A percentile compares a stretch with the other conserved stretches of the same genome.
Conservation (phyloP, 495 filamentous ascomycete species). For the Jackrogersella multiformis region DNA sequence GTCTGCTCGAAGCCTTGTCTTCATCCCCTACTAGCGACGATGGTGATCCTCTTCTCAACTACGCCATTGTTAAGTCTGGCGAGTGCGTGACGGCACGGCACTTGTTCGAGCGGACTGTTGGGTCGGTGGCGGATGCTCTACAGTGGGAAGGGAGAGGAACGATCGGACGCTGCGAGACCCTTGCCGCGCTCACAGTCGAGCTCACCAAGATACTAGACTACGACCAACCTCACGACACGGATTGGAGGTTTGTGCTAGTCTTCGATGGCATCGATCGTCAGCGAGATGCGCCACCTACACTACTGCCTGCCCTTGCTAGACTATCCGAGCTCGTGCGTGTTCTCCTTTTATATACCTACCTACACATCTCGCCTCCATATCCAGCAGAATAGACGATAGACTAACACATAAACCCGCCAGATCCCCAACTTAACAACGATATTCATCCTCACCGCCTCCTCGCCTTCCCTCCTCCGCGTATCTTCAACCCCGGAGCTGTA, state of each 20-base stretch:
- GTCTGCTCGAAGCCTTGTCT: slow-evolving; percentile 59
- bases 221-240: slow-evolving; percentile 43
- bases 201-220: slow-evolving; percentile 67
- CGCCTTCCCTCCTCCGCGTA: slow-evolving; percentile 74
- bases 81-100: slow-evolving; percentile 94
- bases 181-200: slow-evolving; percentile 76
- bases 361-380: not conserved
- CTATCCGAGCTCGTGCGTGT: slow-evolving; percentile 77
- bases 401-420: slow-evolving; percentile 57
- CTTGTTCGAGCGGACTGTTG: slow-evolving; percentile 74
- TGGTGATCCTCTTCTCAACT: slow-evolving; percentile 52
- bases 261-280: slow-evolving; percentile 93
- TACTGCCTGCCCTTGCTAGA: slow-evolving; percentile 83
- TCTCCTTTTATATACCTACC: not conserved
- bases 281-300: slow-evolving; percentile 78
- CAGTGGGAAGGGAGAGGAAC: slow-evolving; percentile 45
- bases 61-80: slow-evolving; percentile 77
- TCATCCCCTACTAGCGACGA: slow-evolving; percentile 6
- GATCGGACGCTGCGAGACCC: slow-evolving; percentile 73
- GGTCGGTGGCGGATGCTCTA: slow-evolving; percentile 63
- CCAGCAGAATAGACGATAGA: not conserved
- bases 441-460: slow-evolving; percentile 78
- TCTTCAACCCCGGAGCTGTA: slow-evolving; percentile 79
- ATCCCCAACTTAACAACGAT: slow-evolving; percentile 81
- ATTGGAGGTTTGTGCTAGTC: slow-evolving; percentile 74